Evolutionary conservation across 2,329 filamentous ascomycete genomes (phyloP).

Genomic region (Trichocomaceae sp.): DNA sequence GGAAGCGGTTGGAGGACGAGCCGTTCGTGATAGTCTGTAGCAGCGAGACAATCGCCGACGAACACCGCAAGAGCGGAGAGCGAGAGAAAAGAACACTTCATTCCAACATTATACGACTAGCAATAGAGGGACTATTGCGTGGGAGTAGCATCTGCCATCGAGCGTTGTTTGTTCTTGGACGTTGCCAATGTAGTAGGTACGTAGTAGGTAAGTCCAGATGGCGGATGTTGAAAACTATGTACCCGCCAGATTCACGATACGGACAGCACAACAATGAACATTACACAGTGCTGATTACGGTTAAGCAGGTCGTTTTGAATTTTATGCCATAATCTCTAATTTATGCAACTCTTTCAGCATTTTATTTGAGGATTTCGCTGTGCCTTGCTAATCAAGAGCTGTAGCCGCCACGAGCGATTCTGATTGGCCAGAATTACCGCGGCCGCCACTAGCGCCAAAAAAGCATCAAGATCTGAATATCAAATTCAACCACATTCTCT

Average conservation of each 20-base stretch:
- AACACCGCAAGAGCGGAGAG: constrained; percentile 36
- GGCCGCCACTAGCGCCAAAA: constrained; percentile 25
- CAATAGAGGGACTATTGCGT: neutral
- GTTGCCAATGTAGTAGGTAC: no score
- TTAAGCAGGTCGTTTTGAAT: neutral
- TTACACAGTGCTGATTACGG: neutral
- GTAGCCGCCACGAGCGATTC: neutral
- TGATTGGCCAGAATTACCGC: constrained; percentile 17
- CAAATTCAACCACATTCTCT: no score
- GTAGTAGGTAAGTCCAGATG: neutral
- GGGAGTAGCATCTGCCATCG: neutral
- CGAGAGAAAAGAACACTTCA: constrained; percentile 39
- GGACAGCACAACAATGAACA: neutral
- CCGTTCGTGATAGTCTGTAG: constrained; percentile 70
- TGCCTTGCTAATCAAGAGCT: no score
- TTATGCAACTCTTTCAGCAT: neutral
- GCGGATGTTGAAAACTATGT: neutral
- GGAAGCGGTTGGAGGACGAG: constrained; percentile 65
- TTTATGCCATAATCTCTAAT: no score
- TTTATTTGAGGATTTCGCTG: no score
- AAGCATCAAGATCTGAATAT: no score
- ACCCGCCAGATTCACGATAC: neutral
- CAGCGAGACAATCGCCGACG: constrained; percentile 32
- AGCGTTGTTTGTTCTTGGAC: no score
- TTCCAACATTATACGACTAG: constrained; percentile 31